Conservation (phyloP, 768 basidiomycete genomes). For the Termitomyces sp. region DNA sequence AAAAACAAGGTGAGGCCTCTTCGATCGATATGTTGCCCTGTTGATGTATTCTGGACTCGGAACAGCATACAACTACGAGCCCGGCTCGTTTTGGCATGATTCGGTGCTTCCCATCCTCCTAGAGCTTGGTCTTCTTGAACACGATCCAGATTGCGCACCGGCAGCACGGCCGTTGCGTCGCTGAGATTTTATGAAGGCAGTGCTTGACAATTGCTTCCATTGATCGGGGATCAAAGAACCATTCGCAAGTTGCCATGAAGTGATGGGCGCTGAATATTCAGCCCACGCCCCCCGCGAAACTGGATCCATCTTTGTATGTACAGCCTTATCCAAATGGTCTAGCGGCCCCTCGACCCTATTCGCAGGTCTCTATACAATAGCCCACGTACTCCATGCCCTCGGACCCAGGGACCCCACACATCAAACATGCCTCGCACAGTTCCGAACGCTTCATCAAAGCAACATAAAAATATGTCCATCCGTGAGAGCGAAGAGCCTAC, state of each 20-base stretch:
- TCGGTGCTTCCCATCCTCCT: slow-evolving; percentile 19
- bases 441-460: neutral
- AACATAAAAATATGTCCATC: neutral
- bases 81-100: slow-evolving; percentile 13
- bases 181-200: slow-evolving; percentile 15
- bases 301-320: neutral
- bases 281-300: slow-evolving; percentile 18
- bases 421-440: neutral
- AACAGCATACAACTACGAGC: neutral
- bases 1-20: neutral
- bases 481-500: neutral
- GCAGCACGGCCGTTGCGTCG: slow-evolving; percentile 28
- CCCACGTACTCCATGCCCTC: neutral
- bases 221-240: slow-evolving; percentile 61
- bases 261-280: slow-evolving; percentile 14
- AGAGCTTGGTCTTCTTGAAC: slow-evolving; percentile 1
- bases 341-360: slow-evolving; percentile 24
- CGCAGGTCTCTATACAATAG: too few species aligned
- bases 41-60: slow-evolving; percentile 2
- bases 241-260: slow-evolving; percentile 29
- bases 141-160: slow-evolving; percentile 13
- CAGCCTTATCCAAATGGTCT: slow-evolving; percentile 26
- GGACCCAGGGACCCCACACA: neutral
- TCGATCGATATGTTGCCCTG: slow-evolving; percentile 11
- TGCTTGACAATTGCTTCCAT: slow-evolving; percentile 36